Evolutionary conservation across 148 eudicot species (phyloP).

Genomic region (Gaultheria prostrata): DNA sequence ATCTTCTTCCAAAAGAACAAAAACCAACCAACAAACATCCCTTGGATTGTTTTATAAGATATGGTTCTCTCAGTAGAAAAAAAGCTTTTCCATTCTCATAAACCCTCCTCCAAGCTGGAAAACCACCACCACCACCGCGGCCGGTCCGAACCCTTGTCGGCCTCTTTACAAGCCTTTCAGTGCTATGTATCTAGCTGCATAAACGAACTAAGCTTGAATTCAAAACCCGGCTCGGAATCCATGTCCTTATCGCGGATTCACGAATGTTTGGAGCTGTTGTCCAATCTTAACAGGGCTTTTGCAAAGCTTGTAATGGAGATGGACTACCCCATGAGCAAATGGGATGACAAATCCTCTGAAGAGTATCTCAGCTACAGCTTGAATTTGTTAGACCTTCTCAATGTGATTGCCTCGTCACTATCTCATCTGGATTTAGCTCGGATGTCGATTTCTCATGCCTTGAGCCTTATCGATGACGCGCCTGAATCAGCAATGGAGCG

Average conservation of each 20-base stretch:
- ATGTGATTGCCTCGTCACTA: slow-evolving; percentile 38
- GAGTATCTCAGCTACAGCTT: slow-evolving; percentile 50
- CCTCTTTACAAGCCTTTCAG: slow-evolving; percentile 38
- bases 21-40: neutral
- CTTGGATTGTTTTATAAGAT: neutral
- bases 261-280: slow-evolving; percentile 37
- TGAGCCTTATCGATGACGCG: slow-evolving; percentile 23
- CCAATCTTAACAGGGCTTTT: slow-evolving; percentile 49
- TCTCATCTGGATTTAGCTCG: slow-evolving; percentile 46
- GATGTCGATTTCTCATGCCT: slow-evolving; percentile 39
- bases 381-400: slow-evolving; percentile 45
- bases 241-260: slow-evolving; percentile 35
- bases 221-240: slow-evolving; percentile 25
- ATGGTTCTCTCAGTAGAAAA: slow-evolving; percentile 45
- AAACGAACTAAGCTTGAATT: slow-evolving; percentile 22
- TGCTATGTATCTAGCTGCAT: slow-evolving; percentile 28
- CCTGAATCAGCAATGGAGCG: slow-evolving; percentile 11
- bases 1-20: neutral
- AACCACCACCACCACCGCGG: slow-evolving; percentile 16
- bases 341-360: slow-evolving; percentile 41
- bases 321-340: slow-evolving; percentile 53
- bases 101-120: slow-evolving; percentile 34
- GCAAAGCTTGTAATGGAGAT: slow-evolving; percentile 48
- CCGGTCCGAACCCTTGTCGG: slow-evolving; percentile 19
- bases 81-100: slow-evolving; percentile 27